Percentiles rank a stretch among this genome's conserved stretches.
phyloP scores from a whole-genome alignment of 1,139 yeast genomes.

The Kurtzmaniella natalensis region DNA sequence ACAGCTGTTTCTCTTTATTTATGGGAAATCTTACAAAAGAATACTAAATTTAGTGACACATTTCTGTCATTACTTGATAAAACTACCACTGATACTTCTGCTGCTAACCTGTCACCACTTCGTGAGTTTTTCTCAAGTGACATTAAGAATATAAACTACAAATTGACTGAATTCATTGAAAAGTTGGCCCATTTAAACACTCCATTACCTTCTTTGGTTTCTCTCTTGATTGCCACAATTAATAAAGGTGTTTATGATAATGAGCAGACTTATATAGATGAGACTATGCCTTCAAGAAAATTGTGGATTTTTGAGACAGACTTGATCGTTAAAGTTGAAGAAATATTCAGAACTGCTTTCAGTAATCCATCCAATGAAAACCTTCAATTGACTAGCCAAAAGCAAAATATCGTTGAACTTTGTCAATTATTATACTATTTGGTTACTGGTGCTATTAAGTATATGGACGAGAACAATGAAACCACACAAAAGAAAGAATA shows the following conservation, averaged over 20 bases:
- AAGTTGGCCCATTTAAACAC: slow-evolving; percentile 15
- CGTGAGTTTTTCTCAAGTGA: slow-evolving; percentile 28
- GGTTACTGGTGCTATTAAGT: slow-evolving; percentile 33
- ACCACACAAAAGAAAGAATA: slow-evolving; percentile 25
- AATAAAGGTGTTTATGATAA: slow-evolving; percentile 41
- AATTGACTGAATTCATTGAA: slow-evolving; percentile 33
- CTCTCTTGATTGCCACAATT: slow-evolving; percentile 32
- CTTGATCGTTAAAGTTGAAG: slow-evolving; percentile 28
- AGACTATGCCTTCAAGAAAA: slow-evolving; percentile 16
- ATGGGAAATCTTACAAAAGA: slow-evolving; percentile 36
- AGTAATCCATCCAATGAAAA: slow-evolving; percentile 10
- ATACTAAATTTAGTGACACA: slow-evolving; percentile 4
- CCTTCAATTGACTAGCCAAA: slow-evolving; percentile 9
- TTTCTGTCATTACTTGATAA: slow-evolving; percentile 11
- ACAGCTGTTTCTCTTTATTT: slow-evolving; percentile 49
- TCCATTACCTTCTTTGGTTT: slow-evolving; percentile 21
- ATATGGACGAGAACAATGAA: slow-evolving; percentile 23
- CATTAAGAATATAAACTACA: slow-evolving; percentile 28
- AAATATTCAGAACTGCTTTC: slow-evolving; percentile 23
- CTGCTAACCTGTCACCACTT: too few species aligned
- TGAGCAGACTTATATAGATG: slow-evolving; percentile 34
- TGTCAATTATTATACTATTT: slow-evolving; percentile 35
- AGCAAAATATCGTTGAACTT: slow-evolving; percentile 19
- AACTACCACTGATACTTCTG: too few species aligned
- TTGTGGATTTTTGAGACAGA: slow-evolving; percentile 41